These are phyloP conservation scores for Logfia minima DNA, from an alignment of 129 eudicot species.

Conservation along the genomic window DNA sequence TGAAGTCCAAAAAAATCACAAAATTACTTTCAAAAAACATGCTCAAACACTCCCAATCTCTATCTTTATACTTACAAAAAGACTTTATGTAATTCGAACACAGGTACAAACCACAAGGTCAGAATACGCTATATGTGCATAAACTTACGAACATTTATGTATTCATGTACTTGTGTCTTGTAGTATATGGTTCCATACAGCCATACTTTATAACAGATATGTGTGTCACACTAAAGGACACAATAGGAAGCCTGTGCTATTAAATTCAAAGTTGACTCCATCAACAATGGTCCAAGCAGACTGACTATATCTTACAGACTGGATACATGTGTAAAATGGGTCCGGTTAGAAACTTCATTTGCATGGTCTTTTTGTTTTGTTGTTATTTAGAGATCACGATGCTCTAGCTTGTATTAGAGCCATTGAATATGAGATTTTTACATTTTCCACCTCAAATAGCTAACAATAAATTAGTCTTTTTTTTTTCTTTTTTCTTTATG, in stretches of 20 bases:
- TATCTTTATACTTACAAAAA: not conserved
- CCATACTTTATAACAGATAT: not conserved
- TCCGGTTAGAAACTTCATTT: conserved; percentile 16
- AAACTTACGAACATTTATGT: not conserved
- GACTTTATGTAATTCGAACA: not conserved
- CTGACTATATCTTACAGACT: conserved; percentile 23
- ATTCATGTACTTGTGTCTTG: not conserved
- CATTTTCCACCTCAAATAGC: not conserved
- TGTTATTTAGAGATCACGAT: not conserved
- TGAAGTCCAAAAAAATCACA: not conserved
- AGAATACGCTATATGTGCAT: not conserved
- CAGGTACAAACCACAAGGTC: not conserved
- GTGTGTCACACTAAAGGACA: not conserved
- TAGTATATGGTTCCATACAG: not conserved
- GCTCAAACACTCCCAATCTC: too few species aligned
- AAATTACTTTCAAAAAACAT: not conserved
- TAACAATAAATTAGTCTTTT: not conserved
- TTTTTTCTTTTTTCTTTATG: not conserved
- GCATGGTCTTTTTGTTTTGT: not conserved
- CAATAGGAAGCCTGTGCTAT: not conserved
- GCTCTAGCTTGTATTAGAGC: not conserved
- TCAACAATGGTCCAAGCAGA: conserved; percentile 11
- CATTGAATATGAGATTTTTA: conserved; percentile 7
- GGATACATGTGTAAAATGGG: conserved; percentile 27
- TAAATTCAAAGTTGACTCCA: not conserved